These are phyloP conservation scores for Novakomyces olei DNA, from an alignment of 805 yeast genomes.

Conservation along the genomic window DNA sequence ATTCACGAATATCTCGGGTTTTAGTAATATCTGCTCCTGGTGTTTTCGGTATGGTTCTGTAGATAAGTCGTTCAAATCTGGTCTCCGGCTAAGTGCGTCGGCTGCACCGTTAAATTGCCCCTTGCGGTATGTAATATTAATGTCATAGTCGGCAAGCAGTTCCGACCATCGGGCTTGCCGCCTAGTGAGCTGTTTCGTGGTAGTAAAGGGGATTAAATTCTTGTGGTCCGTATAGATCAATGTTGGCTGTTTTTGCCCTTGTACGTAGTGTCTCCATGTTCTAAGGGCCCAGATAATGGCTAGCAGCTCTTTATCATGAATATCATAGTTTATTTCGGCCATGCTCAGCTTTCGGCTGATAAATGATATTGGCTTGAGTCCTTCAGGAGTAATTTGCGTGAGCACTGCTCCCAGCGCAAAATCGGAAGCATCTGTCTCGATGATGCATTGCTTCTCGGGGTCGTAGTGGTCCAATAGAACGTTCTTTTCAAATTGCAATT, in stretches of 20 bases:
- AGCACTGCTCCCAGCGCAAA: conserved; percentile 4
- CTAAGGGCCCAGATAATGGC: conserved; percentile 5
- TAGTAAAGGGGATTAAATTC: background rate
- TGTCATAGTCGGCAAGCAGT: conserved; percentile 4
- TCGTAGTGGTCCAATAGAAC: background rate
- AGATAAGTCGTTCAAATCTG: background rate
- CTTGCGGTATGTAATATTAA: conserved; percentile 3
- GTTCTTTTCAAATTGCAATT: background rate
- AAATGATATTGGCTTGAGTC: conserved; percentile 5
- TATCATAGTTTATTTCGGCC: conserved; percentile 6
- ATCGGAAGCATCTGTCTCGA: conserved; percentile 7
- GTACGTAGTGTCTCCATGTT: conserved; percentile 4
- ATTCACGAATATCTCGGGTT: too few relatives aligned
- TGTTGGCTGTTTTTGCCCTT: conserved; percentile 3
- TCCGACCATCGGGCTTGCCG: conserved; percentile 5
- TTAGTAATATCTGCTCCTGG: background rate
- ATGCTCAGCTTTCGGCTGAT: background rate
- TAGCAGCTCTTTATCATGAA: conserved; percentile 6
- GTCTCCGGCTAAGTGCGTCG: background rate
- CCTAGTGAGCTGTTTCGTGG: background rate
- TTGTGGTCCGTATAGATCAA: conserved; percentile 4
- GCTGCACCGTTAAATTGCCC: conserved; percentile 4
- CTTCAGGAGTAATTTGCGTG: conserved; percentile 2
- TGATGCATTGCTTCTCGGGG: background rate
- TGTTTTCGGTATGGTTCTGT: background rate